Percentiles rank a stretch among this genome's conserved stretches.
These are phyloP conservation scores for Physcia stellaris DNA, from an alignment of 495 filamentous ascomycete species.

Conservation along the genomic window DNA sequence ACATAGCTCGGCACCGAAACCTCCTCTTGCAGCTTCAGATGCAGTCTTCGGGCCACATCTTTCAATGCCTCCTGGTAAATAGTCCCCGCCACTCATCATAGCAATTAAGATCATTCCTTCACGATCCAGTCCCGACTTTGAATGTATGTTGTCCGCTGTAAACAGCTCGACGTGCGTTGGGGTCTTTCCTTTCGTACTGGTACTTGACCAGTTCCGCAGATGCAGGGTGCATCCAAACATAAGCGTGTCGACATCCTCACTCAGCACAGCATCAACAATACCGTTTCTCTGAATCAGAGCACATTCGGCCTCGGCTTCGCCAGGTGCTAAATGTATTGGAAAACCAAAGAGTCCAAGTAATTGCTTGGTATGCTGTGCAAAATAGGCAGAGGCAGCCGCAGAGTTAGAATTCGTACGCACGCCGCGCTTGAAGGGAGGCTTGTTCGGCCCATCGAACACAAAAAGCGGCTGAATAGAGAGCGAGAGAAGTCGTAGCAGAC, in stretches of 20 bases:
- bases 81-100: constrained; percentile 93
- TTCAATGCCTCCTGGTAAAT: constrained; percentile 76
- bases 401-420: constrained; percentile 37
- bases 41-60: constrained; percentile 79
- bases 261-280: constrained; percentile 88
- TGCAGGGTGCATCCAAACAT: constrained; percentile 86
- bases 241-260: constrained; percentile 93
- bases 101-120: constrained; percentile 92
- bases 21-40: constrained; percentile 77
- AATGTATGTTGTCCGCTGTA: constrained; percentile 39
- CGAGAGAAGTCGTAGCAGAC: constrained; percentile 68
- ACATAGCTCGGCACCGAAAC: constrained; percentile 72
- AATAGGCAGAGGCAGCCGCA: constrained; percentile 31
- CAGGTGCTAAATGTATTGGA: constrained; percentile 72
- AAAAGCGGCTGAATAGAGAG: constrained; percentile 80
- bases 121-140: constrained; percentile 47
- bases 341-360: constrained; percentile 78
- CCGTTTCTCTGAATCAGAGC: constrained; percentile 71
- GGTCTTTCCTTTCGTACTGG: constrained; percentile 45
- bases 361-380: constrained; percentile 62
- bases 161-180: constrained; percentile 85
- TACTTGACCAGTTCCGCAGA: constrained; percentile 72
- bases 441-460: constrained; percentile 86
- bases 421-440: constrained; percentile 83
- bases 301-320: constrained; percentile 95